Evolutionary conservation across 805 yeast genomes (phyloP).

Genomic region (Candida ponderosae): DNA sequence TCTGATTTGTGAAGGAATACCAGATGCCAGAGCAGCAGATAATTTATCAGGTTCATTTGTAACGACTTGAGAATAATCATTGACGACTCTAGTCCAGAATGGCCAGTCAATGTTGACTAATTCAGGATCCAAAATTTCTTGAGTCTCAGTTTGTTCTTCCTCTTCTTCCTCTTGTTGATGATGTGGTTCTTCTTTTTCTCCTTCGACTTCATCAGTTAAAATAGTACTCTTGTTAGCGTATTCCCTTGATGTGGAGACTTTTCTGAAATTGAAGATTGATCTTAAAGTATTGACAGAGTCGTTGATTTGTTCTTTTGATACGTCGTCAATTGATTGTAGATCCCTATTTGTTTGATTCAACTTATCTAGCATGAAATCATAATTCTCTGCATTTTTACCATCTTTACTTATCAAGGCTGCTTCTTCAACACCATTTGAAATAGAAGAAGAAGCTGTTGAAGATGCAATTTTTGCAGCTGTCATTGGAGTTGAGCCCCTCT

Average conservation of each 20-base stretch:
- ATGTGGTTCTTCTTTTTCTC: background rate
- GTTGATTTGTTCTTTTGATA: constrained; percentile 43
- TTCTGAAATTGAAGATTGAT: constrained; percentile 17
- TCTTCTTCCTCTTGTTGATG: constrained; percentile 2
- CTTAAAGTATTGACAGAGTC: constrained; percentile 39
- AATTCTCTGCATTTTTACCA: constrained; percentile 28
- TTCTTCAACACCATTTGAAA: background rate
- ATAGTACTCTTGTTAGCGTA: constrained; percentile 14
- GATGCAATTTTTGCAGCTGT: constrained; percentile 5
- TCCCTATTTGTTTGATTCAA: constrained; percentile 47
- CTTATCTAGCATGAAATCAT: constrained; percentile 55
- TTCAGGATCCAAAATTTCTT: constrained; percentile 28
- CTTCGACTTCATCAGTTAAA: constrained; percentile 14
- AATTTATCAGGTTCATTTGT: constrained; percentile 51
- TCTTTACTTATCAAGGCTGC: background rate
- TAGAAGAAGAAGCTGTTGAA: constrained; percentile 5
- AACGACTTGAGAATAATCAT: constrained; percentile 66
- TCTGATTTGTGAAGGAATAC: constrained; percentile 79
- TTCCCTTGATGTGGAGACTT: no score
- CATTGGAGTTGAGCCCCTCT: constrained; percentile 6
- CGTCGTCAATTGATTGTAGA: constrained; percentile 39
- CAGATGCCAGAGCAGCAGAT: constrained; percentile 54
- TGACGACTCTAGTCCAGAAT: constrained; percentile 79
- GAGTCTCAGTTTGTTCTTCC: constrained; percentile 23
- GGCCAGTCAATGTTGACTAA: constrained; percentile 60